A percentile compares a stretch with the other conserved stretches of the same genome.
These are phyloP conservation scores for Sporothrix mexicana DNA, from an alignment of 2,329 filamentous ascomycete species.

Conservation along the genomic window DNA sequence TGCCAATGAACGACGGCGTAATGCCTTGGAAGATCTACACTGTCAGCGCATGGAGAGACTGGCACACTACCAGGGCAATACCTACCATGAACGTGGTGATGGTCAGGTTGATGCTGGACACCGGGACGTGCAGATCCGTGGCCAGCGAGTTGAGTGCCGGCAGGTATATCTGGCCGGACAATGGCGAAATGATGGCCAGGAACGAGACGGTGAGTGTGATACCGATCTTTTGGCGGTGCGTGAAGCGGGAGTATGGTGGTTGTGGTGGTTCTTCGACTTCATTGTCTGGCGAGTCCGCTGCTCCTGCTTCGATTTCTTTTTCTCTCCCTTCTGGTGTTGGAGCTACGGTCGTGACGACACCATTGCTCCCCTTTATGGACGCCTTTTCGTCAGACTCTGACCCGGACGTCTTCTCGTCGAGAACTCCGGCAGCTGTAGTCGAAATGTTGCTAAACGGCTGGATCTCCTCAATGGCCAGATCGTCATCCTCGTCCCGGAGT, in stretches of 20 bases:
- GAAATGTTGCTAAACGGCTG: constrained; percentile 27
- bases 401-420: constrained; percentile 6
- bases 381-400: constrained; percentile 8
- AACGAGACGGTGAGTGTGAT: constrained; percentile 36
- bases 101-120: constrained; percentile 48
- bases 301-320: neutral
- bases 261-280: neutral
- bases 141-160: constrained; percentile 32
- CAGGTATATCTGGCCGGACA: constrained; percentile 36
- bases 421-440: neutral
- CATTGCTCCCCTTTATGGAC: neutral
- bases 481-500: constrained; percentile 17
- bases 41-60: neutral
- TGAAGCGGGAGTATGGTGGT: constrained; percentile 32
- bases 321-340: neutral
- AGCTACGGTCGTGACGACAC: neutral
- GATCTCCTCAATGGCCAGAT: constrained; percentile 29
- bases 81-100: constrained; percentile 52
- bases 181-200: constrained; percentile 36
- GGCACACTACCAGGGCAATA: too few species aligned
- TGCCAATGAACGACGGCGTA: constrained; percentile 56
- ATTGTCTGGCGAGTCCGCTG: neutral
- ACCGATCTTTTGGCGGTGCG: constrained; percentile 35
- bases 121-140: constrained; percentile 44
- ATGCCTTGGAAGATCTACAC: constrained; percentile 55